Conservation (phyloP, 257 asterid genomes). For the Fraxinus quadrangulata region DNA sequence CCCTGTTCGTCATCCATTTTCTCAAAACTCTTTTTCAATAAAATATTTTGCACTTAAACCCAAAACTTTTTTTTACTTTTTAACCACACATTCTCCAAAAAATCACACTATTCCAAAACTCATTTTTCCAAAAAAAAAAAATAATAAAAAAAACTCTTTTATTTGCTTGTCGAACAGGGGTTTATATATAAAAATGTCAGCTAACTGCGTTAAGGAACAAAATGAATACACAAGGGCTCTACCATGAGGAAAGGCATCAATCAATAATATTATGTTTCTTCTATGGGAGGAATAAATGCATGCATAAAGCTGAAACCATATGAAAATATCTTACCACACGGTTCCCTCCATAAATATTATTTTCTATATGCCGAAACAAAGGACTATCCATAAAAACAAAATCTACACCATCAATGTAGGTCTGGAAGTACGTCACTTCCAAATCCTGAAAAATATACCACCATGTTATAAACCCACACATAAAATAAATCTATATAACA, state of each 20-base stretch:
- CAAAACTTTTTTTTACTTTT: no score
- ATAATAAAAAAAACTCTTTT: no score
- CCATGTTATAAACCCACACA: slow-evolving; percentile 24
- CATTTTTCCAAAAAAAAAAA: no score
- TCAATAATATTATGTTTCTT: neutral
- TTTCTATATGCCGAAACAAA: slow-evolving; percentile 54
- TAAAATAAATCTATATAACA: slow-evolving; percentile 12
- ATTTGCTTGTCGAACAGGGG: no score
- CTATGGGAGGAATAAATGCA: neutral
- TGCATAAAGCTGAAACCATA: neutral
- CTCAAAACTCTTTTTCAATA: no score
- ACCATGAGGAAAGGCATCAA: neutral
- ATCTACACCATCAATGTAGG: slow-evolving; percentile 92
- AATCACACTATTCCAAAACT: no score
- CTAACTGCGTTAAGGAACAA: neutral
- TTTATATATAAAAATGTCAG: neutral
- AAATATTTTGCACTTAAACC: no score
- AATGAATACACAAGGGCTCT: neutral
- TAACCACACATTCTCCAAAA: no score
- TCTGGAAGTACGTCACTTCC: slow-evolving; percentile 85
- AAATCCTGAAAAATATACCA: slow-evolving; percentile 62
- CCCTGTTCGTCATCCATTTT: no score
- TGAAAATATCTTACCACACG: slow-evolving; percentile 54
- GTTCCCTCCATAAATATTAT: slow-evolving; percentile 78
- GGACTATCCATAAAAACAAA: slow-evolving; percentile 85